Evolutionary conservation across 192 early-diverging fungal species (phyloP).

Genomic region (Cladochytrium replicatum): DNA sequence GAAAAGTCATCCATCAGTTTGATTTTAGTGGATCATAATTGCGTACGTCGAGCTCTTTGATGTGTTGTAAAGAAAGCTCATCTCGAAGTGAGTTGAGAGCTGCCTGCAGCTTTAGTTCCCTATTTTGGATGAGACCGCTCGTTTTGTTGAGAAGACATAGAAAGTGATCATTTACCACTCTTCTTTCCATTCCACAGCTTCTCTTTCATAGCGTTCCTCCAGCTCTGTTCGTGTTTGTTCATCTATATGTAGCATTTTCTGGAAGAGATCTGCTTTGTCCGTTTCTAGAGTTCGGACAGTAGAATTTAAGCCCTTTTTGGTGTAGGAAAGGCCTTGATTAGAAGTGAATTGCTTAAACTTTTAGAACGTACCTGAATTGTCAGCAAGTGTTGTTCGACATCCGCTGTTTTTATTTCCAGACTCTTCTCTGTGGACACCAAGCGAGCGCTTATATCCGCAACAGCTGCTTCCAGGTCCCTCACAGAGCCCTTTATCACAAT

Average conservation of each 20-base stretch:
- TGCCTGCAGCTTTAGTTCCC: neutral
- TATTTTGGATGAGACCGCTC: no score
- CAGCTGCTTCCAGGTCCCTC: no score
- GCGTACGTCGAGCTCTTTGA: neutral
- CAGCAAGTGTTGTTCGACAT: conserved; percentile 8
- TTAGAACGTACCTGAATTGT: conserved; percentile 23
- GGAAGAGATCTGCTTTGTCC: conserved; percentile 42
- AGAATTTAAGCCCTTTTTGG: conserved; percentile 9
- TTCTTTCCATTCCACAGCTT: conserved; percentile 26
- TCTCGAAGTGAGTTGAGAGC: neutral
- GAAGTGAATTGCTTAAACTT: neutral
- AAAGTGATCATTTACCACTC: conserved; percentile 2
- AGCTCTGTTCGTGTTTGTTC: conserved; percentile 32
- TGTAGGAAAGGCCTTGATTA: neutral
- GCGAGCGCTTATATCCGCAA: conserved; percentile 19
- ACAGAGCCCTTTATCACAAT: no score
- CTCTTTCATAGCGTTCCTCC: no score
- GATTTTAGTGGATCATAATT: neutral
- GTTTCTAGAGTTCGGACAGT: conserved; percentile 28
- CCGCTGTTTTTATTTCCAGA: conserved; percentile 29
- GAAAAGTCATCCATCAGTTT: neutral
- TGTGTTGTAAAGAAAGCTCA: neutral
- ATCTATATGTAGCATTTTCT: conserved; percentile 41
- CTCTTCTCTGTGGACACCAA: conserved; percentile 24
- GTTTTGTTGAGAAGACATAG: neutral